A percentile compares a stretch with the other conserved stretches of the same genome.
phyloP scores from a whole-genome alignment of 2,329 filamentous ascomycete genomes.

The Alternaria postmessia region DNA sequence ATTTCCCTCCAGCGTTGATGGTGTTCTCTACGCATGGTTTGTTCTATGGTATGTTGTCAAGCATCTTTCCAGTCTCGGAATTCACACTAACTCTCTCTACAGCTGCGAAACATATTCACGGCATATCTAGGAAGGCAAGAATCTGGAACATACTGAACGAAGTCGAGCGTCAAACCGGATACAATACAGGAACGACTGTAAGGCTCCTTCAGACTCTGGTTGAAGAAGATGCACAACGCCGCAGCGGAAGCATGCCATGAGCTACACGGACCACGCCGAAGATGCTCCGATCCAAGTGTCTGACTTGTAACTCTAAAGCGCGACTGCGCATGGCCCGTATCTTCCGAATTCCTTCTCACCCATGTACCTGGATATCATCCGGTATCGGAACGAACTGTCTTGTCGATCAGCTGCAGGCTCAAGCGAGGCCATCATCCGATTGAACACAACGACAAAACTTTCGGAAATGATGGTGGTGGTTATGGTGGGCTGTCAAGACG shows the following conservation, averaged over 20 bases:
- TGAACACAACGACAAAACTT: background rate
- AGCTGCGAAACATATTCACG: conserved; percentile 48
- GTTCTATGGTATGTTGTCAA: conserved; percentile 37
- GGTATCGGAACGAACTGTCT: background rate
- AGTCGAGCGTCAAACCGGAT: conserved; percentile 43
- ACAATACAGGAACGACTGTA: conserved; percentile 39
- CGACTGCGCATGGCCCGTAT: background rate
- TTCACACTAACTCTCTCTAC: background rate
- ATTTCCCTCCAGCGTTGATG: conserved; percentile 42
- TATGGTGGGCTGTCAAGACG: background rate
- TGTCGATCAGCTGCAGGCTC: background rate
- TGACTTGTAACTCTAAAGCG: background rate
- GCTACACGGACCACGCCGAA: background rate
- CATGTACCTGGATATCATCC: background rate
- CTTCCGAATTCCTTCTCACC: background rate
- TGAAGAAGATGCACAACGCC: conserved; percentile 17
- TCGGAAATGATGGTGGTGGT: background rate
- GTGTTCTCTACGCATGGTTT: conserved; percentile 45
- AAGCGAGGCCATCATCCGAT: background rate
- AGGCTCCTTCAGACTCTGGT: conserved; percentile 38
- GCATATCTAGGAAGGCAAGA: conserved; percentile 42
- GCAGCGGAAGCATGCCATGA: background rate
- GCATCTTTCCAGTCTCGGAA: background rate
- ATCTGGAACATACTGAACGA: conserved; percentile 45
- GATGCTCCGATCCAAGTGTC: background rate